phyloP scores from a whole-genome alignment of 2,329 filamentous ascomycete species.

The Apiospora marii region DNA sequence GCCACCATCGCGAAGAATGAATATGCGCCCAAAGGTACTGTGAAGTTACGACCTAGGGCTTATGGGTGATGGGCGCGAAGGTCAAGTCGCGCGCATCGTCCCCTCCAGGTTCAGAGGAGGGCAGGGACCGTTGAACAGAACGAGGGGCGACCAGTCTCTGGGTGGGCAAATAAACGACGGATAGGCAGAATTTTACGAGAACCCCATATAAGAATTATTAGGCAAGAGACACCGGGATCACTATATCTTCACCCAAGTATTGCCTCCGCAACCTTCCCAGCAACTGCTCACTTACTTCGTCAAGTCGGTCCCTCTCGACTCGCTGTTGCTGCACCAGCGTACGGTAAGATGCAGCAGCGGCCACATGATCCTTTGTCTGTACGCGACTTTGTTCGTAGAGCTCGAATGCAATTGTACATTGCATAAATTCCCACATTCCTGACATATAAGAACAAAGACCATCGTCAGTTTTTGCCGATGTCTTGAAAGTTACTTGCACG shows the following conservation, averaged over 20 bases:
- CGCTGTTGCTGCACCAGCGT: not conserved
- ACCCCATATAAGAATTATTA: not conserved
- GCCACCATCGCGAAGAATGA: not conserved
- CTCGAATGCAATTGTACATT: not conserved
- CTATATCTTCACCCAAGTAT: not conserved
- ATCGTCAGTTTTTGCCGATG: not conserved
- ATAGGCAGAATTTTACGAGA: no score
- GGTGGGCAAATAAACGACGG: not conserved
- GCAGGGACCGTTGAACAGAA: no score
- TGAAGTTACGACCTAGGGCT: not conserved
- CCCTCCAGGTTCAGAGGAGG: not conserved
- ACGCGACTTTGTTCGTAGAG: not conserved
- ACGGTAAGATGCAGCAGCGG: not conserved
- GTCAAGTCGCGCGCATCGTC: not conserved
- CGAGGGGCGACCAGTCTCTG: no score
- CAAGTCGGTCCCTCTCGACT: not conserved
- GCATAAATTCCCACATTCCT: not conserved
- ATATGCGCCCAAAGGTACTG: no score
- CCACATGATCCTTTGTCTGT: not conserved
- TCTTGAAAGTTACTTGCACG: not conserved
- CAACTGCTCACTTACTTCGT: not conserved
- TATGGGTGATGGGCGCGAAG: not conserved
- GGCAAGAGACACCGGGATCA: not conserved
- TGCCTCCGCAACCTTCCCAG: not conserved
- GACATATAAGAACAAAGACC: not conserved